These are phyloP conservation scores for Suhomyces yuchorum DNA, from an alignment of 1,139 yeast genomes.

Conservation along the genomic window DNA sequence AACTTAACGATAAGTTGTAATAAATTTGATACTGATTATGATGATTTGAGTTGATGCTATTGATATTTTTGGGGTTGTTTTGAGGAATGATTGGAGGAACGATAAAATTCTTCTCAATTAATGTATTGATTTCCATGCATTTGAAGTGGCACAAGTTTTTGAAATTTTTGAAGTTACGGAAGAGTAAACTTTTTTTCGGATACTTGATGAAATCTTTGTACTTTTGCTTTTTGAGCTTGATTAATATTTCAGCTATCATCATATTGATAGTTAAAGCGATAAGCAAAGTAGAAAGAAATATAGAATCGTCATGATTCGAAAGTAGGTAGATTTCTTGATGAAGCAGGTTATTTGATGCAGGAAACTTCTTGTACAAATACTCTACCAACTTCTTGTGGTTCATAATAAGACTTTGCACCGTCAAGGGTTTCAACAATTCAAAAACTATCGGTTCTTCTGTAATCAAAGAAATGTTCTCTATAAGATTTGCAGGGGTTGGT, in stretches of 20 bases:
- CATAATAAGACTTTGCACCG: slow-evolving; percentile 32
- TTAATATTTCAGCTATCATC: slow-evolving; percentile 35
- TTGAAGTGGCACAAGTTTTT: slow-evolving; percentile 33
- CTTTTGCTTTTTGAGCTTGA: slow-evolving; percentile 32
- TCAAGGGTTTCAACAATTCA: slow-evolving; percentile 27
- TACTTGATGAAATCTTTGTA: slow-evolving; percentile 25
- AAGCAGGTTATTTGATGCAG: slow-evolving; percentile 9
- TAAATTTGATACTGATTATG: slow-evolving; percentile 32
- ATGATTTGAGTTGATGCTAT: slow-evolving; percentile 18
- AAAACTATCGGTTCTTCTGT: slow-evolving; percentile 20
- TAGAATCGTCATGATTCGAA: slow-evolving; percentile 34
- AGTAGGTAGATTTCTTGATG: slow-evolving; percentile 24
- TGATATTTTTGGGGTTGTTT: slow-evolving; percentile 13
- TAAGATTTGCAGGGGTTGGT: slow-evolving; percentile 18
- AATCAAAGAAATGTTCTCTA: slow-evolving; percentile 19
- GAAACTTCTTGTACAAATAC: slow-evolving; percentile 27
- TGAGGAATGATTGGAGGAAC: slow-evolving; percentile 28
- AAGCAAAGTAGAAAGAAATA: slow-evolving; percentile 32
- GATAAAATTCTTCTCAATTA: slow-evolving; percentile 32
- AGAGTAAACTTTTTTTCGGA: slow-evolving; percentile 20
- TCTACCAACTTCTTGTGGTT: slow-evolving; percentile 29
- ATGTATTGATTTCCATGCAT: slow-evolving; percentile 31
- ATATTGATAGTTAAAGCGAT: slow-evolving; percentile 34
- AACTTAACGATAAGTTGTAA: slow-evolving; percentile 37
- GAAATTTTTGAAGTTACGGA: slow-evolving; percentile 28